Percentiles rank a stretch among this genome's conserved stretches.
These are phyloP conservation scores for Endoconidiophora laricicola DNA, from an alignment of 2,329 filamentous ascomycete genomes.

Conservation along the genomic window DNA sequence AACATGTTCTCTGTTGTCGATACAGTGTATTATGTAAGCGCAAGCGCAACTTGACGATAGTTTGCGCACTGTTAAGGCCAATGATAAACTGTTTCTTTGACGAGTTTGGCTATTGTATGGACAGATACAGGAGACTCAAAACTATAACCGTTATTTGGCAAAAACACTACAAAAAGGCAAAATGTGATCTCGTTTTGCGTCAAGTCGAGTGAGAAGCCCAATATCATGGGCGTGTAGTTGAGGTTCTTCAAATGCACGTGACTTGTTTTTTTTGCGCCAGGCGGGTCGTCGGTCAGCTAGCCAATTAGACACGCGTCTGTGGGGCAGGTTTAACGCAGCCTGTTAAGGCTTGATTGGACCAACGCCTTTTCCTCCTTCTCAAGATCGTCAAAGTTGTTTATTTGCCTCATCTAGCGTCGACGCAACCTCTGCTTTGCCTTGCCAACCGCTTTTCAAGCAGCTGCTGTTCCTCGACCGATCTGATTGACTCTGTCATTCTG, in stretches of 20 bases:
- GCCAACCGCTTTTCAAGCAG: neutral
- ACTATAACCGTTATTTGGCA: neutral
- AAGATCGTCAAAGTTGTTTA: too few species aligned
- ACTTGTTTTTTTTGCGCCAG: neutral
- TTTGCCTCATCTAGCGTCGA: too few species aligned
- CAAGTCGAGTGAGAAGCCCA: neutral
- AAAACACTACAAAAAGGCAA: neutral
- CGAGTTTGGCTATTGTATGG: too few species aligned
- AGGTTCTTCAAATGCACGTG: slow-evolving; percentile 1
- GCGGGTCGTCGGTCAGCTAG: neutral
- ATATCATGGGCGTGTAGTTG: neutral
- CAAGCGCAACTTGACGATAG: too few species aligned
- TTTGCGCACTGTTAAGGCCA: too few species aligned
- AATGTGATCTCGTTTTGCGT: neutral
- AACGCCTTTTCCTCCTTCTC: neutral
- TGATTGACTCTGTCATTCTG: neutral
- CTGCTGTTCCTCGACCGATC: neutral
- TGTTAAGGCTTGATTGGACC: too few species aligned
- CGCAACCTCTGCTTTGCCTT: neutral
- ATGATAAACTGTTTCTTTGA: too few species aligned
- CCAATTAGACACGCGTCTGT: slow-evolving; percentile 5
- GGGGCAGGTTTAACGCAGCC: neutral
- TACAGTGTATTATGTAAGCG: too few species aligned
- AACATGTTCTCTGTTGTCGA: slow-evolving; percentile 23
- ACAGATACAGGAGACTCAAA: neutral